Conservation (phyloP, 169 alveolate genomes). For the Eimeria acervulina region DNA sequence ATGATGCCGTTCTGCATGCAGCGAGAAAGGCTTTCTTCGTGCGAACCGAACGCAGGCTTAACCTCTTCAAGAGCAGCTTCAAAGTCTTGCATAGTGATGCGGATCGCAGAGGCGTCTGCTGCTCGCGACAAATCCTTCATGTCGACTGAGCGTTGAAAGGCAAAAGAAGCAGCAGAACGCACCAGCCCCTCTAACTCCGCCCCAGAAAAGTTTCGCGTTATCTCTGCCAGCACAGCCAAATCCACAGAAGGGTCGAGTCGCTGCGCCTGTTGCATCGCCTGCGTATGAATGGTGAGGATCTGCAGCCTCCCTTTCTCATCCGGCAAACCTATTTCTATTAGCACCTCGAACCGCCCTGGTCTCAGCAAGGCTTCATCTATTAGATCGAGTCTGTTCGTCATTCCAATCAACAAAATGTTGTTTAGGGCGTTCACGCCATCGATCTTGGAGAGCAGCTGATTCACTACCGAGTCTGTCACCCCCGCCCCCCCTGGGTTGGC, state of each 20-base stretch:
- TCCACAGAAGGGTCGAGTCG: slow-evolving; percentile 92
- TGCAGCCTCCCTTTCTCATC: slow-evolving; percentile 98
- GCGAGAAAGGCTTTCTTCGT: slow-evolving; percentile 89
- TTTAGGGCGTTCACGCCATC: slow-evolving; percentile 99
- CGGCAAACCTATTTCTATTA: slow-evolving; percentile 99
- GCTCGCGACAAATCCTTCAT: slow-evolving; percentile 91
- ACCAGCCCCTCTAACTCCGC: slow-evolving; percentile 99
- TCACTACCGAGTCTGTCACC: slow-evolving; percentile 98
- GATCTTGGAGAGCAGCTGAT: slow-evolving; percentile 98
- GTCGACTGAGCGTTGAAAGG: slow-evolving; percentile 95
- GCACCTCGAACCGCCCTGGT: slow-evolving; percentile 99
- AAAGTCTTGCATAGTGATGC: slow-evolving; percentile 95
- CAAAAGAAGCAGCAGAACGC: slow-evolving; percentile 97
- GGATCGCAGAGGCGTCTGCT: slow-evolving; percentile 83
- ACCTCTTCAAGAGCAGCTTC: slow-evolving; percentile 96
- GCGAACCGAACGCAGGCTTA: slow-evolving; percentile 98
- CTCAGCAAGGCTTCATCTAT: slow-evolving; percentile 99
- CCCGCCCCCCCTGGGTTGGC: slow-evolving; percentile 82
- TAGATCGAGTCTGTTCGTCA: slow-evolving; percentile 99
- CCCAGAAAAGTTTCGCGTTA: slow-evolving; percentile 99
- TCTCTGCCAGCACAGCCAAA: slow-evolving; percentile 94
- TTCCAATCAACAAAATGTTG: slow-evolving; percentile 98
- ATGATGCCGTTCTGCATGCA: slow-evolving; percentile 95
- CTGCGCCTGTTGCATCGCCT: slow-evolving; percentile 93
- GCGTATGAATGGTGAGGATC: slow-evolving; percentile 99